Evolutionary conservation across 495 filamentous ascomycete species (phyloP).

Genomic region (Aspergillus incahuasiensis): DNA sequence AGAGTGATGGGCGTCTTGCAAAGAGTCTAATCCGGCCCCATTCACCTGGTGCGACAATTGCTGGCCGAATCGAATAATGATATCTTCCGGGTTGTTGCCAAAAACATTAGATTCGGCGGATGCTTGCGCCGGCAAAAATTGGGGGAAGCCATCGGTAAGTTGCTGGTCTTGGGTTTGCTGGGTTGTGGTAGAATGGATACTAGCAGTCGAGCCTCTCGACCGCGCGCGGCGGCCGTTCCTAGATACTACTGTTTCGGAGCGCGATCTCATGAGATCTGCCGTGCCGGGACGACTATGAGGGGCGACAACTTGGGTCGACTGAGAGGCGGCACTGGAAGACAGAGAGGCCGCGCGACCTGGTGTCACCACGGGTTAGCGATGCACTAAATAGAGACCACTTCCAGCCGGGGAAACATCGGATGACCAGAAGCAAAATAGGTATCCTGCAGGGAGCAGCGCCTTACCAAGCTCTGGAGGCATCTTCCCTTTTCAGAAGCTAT

Average conservation of each 20-base stretch:
- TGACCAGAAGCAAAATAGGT: neutral
- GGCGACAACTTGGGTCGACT: slow-evolving; percentile 34
- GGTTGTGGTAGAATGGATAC: slow-evolving; percentile 64
- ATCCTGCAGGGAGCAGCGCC: slow-evolving; percentile 14
- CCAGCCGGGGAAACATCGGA: neutral
- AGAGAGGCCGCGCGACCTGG: slow-evolving; percentile 28
- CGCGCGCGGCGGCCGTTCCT: slow-evolving; percentile 60
- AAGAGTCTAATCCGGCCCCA: slow-evolving; percentile 46
- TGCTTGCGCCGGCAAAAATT: slow-evolving; percentile 53
- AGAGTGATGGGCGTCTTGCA: slow-evolving; percentile 47
- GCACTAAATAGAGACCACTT: neutral
- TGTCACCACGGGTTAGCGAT: slow-evolving; percentile 17
- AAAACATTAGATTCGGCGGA: slow-evolving; percentile 46
- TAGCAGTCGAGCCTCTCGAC: slow-evolving; percentile 83
- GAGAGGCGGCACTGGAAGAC: slow-evolving; percentile 32
- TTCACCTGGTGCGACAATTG: slow-evolving; percentile 52
- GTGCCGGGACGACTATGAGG: slow-evolving; percentile 43
- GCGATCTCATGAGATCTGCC: slow-evolving; percentile 46
- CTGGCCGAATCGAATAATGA: slow-evolving; percentile 55
- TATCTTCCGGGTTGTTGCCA: slow-evolving; percentile 56
- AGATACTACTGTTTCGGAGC: slow-evolving; percentile 57
- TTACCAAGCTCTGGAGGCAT: slow-evolving; percentile 33
- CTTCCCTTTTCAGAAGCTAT: slow-evolving; percentile 12
- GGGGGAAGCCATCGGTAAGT: slow-evolving; percentile 43
- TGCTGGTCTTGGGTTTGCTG: slow-evolving; percentile 64